These are phyloP conservation scores for Yarrowia phangngaensis DNA, from an alignment of 805 yeast genomes.

Conservation along the genomic window DNA sequence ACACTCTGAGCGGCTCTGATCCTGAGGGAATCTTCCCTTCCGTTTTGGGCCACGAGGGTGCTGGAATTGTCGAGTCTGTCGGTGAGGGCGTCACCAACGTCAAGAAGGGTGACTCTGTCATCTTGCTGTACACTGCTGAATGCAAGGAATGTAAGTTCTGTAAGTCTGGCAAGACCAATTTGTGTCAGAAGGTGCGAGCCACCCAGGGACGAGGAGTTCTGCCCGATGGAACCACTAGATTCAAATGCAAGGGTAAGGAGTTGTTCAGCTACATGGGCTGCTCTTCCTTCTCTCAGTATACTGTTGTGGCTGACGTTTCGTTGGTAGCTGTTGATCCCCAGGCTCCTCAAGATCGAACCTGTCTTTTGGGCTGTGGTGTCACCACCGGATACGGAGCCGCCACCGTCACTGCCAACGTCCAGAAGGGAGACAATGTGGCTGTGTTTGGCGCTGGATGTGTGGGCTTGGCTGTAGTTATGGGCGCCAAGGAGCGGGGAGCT, in stretches of 20 bases:
- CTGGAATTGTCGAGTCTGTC: slow-evolving; percentile 90
- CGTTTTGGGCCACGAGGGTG: slow-evolving; percentile 96
- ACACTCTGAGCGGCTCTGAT: slow-evolving; percentile 88
- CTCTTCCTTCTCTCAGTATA: slow-evolving; percentile 93
- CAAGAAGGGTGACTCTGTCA: slow-evolving; percentile 88
- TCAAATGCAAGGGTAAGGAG: slow-evolving; percentile 69
- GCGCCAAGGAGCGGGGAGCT: slow-evolving; percentile 82
- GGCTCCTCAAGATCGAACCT: slow-evolving; percentile 81
- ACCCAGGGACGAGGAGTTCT: slow-evolving; percentile 98
- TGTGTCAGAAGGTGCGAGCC: slow-evolving; percentile 92
- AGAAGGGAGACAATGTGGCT: slow-evolving; percentile 89
- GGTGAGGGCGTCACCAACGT: slow-evolving; percentile 93
- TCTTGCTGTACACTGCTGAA: slow-evolving; percentile 94
- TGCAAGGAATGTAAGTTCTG: slow-evolving; percentile 95
- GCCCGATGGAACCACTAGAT: slow-evolving; percentile 97
- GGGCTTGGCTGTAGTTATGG: slow-evolving; percentile 94
- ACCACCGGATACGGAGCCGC: slow-evolving; percentile 99
- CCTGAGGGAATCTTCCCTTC: slow-evolving; percentile 96
- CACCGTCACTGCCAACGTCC: slow-evolving; percentile 84
- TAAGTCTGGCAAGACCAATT: slow-evolving; percentile 88
- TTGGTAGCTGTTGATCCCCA: slow-evolving; percentile 84
- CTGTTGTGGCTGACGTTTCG: slow-evolving; percentile 96
- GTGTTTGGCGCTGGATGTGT: slow-evolving; percentile 98
- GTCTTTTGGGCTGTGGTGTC: slow-evolving; percentile 96
- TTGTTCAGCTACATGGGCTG: slow-evolving; percentile 96